A percentile compares a stretch with the other conserved stretches of the same genome.
These are phyloP conservation scores for Leishmania braziliensis DNA, from an alignment of 208 protist species.

Conservation along the genomic window DNA sequence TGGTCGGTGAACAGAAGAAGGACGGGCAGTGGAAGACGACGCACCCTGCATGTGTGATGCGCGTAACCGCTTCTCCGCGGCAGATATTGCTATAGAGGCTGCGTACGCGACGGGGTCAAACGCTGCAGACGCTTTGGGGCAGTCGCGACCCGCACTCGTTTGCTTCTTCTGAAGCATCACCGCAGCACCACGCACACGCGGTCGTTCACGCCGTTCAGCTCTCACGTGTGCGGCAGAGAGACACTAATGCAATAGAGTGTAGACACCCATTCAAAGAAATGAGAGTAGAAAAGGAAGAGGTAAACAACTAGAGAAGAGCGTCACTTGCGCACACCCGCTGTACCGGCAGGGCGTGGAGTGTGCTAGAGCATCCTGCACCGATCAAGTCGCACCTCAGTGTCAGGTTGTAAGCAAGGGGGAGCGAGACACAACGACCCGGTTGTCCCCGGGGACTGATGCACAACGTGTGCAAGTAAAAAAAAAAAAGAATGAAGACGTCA, in stretches of 20 bases:
- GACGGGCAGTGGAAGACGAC: conserved; percentile 22
- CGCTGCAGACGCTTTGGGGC: not conserved
- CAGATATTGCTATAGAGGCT: conserved; percentile 28
- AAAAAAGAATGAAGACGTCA: not conserved
- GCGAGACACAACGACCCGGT: not conserved
- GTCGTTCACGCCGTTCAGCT: not conserved
- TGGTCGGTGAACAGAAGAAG: conserved; percentile 2
- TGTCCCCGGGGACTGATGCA: not conserved
- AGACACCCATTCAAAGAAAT: not conserved
- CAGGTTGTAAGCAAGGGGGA: not conserved
- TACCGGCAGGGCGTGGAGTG: not conserved
- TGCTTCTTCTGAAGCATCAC: conserved; percentile 7
- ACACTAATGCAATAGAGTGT: not conserved
- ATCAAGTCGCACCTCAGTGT: not conserved
- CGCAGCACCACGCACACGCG: not conserved
- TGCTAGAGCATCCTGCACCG: not conserved
- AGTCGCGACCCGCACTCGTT: not conserved
- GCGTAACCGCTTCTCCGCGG: conserved; percentile 26
- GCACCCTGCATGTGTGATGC: conserved; percentile 14
- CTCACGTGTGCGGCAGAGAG: not conserved
- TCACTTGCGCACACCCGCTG: not conserved
- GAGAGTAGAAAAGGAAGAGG: conserved; percentile 1
- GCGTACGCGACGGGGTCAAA: conserved; percentile 43
- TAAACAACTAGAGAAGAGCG: not conserved
- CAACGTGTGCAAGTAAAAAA: not conserved